A percentile compares a stretch with the other conserved stretches of the same genome.
phyloP scores from a whole-genome alignment of 1,284 basidiomycete species.

The Apiotrichum akiyoshidainum region DNA sequence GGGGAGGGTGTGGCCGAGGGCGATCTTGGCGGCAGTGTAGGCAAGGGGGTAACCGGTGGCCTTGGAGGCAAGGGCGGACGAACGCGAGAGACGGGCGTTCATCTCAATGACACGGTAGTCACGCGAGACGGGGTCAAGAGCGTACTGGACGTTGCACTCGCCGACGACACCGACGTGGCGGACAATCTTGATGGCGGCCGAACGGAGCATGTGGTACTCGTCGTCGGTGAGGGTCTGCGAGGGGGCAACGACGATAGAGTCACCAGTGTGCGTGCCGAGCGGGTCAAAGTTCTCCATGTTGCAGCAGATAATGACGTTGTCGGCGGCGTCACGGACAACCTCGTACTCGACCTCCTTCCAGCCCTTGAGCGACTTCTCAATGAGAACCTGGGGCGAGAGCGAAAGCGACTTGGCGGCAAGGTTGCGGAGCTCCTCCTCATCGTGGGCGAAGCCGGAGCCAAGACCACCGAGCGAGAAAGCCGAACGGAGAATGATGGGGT shows the following conservation, averaged over 20 bases:
- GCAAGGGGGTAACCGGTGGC: conserved; percentile 98
- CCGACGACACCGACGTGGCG: conserved; percentile 97
- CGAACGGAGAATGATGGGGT: conserved; percentile 96
- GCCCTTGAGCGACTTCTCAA: conserved; percentile 97
- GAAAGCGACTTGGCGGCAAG: conserved; percentile 86
- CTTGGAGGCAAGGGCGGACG: conserved; percentile 92
- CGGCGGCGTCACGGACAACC: conserved; percentile 95
- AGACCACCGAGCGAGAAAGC: conserved; percentile 98
- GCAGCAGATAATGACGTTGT: conserved; percentile 93
- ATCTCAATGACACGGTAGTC: conserved; percentile 99
- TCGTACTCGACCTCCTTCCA: conserved; percentile 99
- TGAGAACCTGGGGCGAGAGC: conserved; percentile 91
- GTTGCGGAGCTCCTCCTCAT: conserved; percentile 92
- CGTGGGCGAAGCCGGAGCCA: conserved; percentile 95
- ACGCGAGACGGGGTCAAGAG: conserved; percentile 83
- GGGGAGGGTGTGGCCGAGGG: conserved; percentile 95
- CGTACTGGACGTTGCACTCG: conserved; percentile 92
- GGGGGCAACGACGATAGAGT: conserved; percentile 99
- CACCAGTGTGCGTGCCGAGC: conserved; percentile 98
- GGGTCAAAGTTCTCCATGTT: conserved; percentile 99
- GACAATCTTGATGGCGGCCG: conserved; percentile 94
- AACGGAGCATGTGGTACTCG: conserved; percentile 98
- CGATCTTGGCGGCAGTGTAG: conserved; percentile 98
- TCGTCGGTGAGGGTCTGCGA: conserved; percentile 96
- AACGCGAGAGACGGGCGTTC: conserved; percentile 74